These are phyloP conservation scores for Aureobasidium sp. DNA, from an alignment of 2,329 filamentous ascomycete species.

Conservation along the genomic window DNA sequence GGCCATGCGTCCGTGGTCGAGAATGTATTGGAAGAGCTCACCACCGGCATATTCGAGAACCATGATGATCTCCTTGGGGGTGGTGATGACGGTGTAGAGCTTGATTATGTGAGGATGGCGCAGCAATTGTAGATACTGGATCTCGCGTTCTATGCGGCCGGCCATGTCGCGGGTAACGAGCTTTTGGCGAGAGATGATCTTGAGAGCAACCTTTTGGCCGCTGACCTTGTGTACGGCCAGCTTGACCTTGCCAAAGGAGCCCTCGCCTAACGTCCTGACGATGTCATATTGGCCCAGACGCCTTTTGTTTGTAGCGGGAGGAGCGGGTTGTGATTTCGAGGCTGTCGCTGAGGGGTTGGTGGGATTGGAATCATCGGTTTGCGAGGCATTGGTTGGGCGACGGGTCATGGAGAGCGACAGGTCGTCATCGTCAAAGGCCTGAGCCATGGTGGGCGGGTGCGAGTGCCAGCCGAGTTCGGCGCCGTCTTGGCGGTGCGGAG, in stretches of 20 bases:
- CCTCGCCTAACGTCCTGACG: slow-evolving; percentile 84
- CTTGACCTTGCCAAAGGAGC: slow-evolving; percentile 98
- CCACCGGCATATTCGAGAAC: slow-evolving; percentile 95
- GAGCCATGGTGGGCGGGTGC: slow-evolving; percentile 28
- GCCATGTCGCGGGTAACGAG: slow-evolving; percentile 97
- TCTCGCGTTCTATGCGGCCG: slow-evolving; percentile 92
- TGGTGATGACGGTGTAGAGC: slow-evolving; percentile 95
- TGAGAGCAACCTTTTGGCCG: slow-evolving; percentile 90
- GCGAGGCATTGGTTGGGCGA: slow-evolving; percentile 18
- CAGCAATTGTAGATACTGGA: slow-evolving; percentile 92
- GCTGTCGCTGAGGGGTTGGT: background rate
- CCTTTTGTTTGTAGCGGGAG: slow-evolving; percentile 39
- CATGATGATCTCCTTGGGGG: slow-evolving; percentile 93
- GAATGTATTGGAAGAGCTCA: slow-evolving; percentile 97
- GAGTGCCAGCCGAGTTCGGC: background rate
- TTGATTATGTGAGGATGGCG: slow-evolving; percentile 99
- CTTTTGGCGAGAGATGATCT: slow-evolving; percentile 95
- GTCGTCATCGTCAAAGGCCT: slow-evolving; percentile 36
- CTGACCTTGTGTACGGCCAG: slow-evolving; percentile 87
- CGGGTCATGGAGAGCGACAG: slow-evolving; percentile 33
- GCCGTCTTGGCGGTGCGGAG: background rate
- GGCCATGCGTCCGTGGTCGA: slow-evolving; percentile 83
- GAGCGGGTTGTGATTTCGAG: slow-evolving; percentile 5
- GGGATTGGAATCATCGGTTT: slow-evolving; percentile 20
- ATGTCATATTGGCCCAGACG: slow-evolving; percentile 89